Evolutionary conservation across 768 basidiomycete species (phyloP), one percentile per base, ranked within the genome.

Genomic region (Boletus fagicola): DNA sequence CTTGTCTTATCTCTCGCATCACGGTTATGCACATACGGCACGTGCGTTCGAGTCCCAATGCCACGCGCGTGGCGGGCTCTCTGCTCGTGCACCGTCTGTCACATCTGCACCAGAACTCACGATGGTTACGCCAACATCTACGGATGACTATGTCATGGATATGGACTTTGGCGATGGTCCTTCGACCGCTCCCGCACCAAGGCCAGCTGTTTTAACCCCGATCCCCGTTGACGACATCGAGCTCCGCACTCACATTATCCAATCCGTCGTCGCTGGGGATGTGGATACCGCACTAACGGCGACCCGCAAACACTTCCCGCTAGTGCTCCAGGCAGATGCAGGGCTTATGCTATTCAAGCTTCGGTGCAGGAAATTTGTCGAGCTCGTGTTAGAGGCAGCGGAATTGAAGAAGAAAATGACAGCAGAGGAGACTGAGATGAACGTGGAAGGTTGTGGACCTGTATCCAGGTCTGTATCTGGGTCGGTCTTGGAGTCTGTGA

Each of bases 351-450:
- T 82, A n/a, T 90, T 94, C 77, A 90, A 89, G 70, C 72, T 95
- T 63, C 82, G 87, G 26, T 92, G 91, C 73, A 81, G 91, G 64
- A 90, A 88, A 72, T 92, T 94, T 65, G 85, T 94, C 45, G 92
- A 94, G 71, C 80, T 92, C 30, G 81, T 91, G 15, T 66, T 92
- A 62, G 83, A 85, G 61, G 84, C 89, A 11, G 80, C 83, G 6
- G 88, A 86, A 59, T 74, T 88, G 58, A 83, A 84, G 75, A 86
- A 87, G 73, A 79, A 75, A 62, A 80, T 85, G 75, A 78, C 78
- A 57, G 71, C 68, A 28, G 76, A 75, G 33, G 77, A 76, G 53
- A 62, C 62, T 31, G 74, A 68, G 42, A 65, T 66, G 59, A 74
- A 63, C 56, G 64, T 61, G 63, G 72, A 67, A 59, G 57, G 51